phyloP scores from a whole-genome alignment of 306 rosid species.

The Benincasa hispida region DNA sequence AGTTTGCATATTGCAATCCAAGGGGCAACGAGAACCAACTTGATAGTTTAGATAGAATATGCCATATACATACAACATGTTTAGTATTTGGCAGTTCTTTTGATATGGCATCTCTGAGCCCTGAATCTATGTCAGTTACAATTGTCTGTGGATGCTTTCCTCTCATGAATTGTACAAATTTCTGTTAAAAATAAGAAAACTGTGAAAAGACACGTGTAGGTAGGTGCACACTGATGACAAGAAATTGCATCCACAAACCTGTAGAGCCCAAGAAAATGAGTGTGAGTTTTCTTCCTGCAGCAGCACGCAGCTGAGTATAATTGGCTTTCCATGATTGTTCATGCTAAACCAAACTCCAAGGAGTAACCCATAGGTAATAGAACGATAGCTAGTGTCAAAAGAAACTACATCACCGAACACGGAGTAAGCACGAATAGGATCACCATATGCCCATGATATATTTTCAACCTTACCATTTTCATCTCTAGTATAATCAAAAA shows the following conservation, averaged over 20 bases:
- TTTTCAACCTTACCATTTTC: slow-evolving; percentile 40
- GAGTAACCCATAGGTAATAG: slow-evolving; percentile 42
- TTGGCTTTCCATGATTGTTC: slow-evolving; percentile 41
- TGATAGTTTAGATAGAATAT: slow-evolving; percentile 43
- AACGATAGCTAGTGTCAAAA: slow-evolving; percentile 41
- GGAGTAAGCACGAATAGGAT: slow-evolving; percentile 30
- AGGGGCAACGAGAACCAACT: slow-evolving; percentile 48
- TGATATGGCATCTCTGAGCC: slow-evolving; percentile 42
- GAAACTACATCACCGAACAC: slow-evolving; percentile 48
- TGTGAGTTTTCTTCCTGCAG: slow-evolving; percentile 49
- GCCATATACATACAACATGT: slow-evolving; percentile 43
- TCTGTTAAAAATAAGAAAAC: slow-evolving; percentile 40
- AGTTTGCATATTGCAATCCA: slow-evolving; percentile 33
- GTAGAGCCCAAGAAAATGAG: slow-evolving; percentile 51
- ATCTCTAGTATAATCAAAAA: slow-evolving; percentile 31
- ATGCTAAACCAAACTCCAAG: slow-evolving; percentile 56
- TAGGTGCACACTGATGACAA: slow-evolving; percentile 25
- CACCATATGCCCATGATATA: slow-evolving; percentile 47
- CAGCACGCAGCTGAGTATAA: slow-evolving; percentile 36
- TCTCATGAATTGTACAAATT: slow-evolving; percentile 49
- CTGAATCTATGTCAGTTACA: slow-evolving; percentile 45
- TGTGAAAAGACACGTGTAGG: slow-evolving; percentile 8
- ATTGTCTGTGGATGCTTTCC: slow-evolving; percentile 49
- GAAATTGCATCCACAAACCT: slow-evolving; percentile 37
- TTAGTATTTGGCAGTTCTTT: slow-evolving; percentile 41